Evolutionary conservation across 208 protist species (phyloP), one percentile per base, ranked within the genome.

Genomic region (Strigomonas galati): DNA sequence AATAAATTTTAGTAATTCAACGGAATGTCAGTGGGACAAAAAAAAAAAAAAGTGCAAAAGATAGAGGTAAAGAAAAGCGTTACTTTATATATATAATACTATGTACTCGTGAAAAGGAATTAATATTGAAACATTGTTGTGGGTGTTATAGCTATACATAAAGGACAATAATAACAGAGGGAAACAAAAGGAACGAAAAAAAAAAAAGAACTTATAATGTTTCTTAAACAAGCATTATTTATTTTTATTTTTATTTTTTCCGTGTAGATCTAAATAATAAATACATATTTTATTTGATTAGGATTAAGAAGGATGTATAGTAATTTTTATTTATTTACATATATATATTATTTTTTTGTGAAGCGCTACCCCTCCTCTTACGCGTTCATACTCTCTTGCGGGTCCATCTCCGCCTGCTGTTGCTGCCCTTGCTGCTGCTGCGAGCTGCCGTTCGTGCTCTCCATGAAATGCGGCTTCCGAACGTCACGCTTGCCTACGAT

Each of bases 401-500:
- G 37, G 9, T 17, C 9, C 37, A 44, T 14, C 37, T 17, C 37
- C 37, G 37, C 37, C 37, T 44, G 9, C 37, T 14, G 9, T 14
- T 6, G 37, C 37, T 14, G 37, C 37, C n/a, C n/a, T n/a, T n/a
- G n/a, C n/a, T n/a, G n/a, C n/a, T 66, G 59, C 28, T 44, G 44
- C 55, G 68, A 54, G 26, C 12, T 53, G 19, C 9, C 59, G 30
- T 24, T 60, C 4, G 10, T 60, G 35, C 69, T 65, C 61, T 78
- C 84, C 19, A 74, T 72, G 32, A 94, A 91, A 46, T 74, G 73
- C 19, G 85, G 81, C 43, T 78, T 65, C 54, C 81, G 78, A 0
- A 78, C 81, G 71, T 92, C 31, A 53, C 88, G 82, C 43, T 69
- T 57, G 27, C 88, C 88, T 9, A 94, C 84, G 31, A 94, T 82